Base-by-base conservation (phyloP, 2,329 filamentous ascomycete species). In the Exserohilum rostratum region DNA sequence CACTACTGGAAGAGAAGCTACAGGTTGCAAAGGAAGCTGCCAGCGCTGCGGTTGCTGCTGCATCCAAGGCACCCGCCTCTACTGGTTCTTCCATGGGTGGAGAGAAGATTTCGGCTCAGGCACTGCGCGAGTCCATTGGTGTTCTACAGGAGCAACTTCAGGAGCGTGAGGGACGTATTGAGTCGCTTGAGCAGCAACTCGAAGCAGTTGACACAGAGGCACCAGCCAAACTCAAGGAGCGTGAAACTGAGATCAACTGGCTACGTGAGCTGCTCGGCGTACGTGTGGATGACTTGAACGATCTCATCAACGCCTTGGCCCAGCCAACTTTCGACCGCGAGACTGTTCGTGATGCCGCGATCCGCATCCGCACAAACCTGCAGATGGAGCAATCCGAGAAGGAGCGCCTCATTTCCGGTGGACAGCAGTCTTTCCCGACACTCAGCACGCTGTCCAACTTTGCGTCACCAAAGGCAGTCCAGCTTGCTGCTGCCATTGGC, bases 351-450 rank as follows among this genome's bases (percentile, higher is more conserved):
- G 93, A 98, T 71, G 92, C 93, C 5, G 90, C 91, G 31, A 98
- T 98, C 65, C 89, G 95, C 48, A 87, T 99, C 57, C 91, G 91
- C 72, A 91, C 95, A 12, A 97, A 96, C 69, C 82, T 99, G 31
- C 91, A 98, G 73, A 99, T 99, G 95, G 93, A 99, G 75, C 90
- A 96, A 72, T 91, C 96, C 73, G 93, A 97, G 77, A 90, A 91
- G 46, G 93, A 98, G 75, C 85, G 95, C 55, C 88, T 91, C 0
- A 84, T 90, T 77, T 87, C 89, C 12, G 89, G 86, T 57, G 77
- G 81, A 17, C 69, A 68, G 39, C 75, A 79, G 55, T 85, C 82
- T 49, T 81, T 95, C 64, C 90, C 90, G 4, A 90, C 90, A 35
- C 84, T 96, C 37, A 89, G 91, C 1, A 88, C 89, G 42, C 85